These are phyloP conservation scores for Chalaropsis thielavioides DNA, from an alignment of 2,329 filamentous ascomycete species.

Conservation along the genomic window DNA sequence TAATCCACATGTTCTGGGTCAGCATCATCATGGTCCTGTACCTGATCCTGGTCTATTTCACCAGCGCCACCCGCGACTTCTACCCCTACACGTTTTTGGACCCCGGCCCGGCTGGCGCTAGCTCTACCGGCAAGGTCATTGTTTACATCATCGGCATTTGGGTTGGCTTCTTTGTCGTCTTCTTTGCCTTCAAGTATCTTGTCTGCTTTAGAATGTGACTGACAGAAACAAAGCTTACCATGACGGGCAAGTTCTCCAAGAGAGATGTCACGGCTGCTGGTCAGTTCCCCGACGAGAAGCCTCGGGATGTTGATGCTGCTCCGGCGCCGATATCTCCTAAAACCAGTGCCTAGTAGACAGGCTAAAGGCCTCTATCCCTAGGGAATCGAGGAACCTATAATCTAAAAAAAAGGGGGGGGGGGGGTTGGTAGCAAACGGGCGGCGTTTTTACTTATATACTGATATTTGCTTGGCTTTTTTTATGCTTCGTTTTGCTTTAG, in stretches of 20 bases:
- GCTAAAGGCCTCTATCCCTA: neutral
- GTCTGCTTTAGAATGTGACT: slow-evolving; percentile 37
- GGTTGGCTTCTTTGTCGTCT: slow-evolving; percentile 38
- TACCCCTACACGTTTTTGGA: slow-evolving; percentile 74
- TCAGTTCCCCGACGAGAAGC: neutral
- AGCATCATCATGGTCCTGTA: slow-evolving; percentile 59
- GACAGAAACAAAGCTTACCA: slow-evolving; percentile 33
- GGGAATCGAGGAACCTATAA: neutral
- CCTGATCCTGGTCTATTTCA: slow-evolving; percentile 59
- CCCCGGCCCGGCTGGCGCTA: slow-evolving; percentile 33
- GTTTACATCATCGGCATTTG: slow-evolving; percentile 50
- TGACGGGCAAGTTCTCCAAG: slow-evolving; percentile 30
- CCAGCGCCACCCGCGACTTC: slow-evolving; percentile 51
- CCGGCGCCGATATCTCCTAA: slow-evolving; percentile 4
- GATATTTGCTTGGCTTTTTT: neutral
- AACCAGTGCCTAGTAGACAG: neutral
- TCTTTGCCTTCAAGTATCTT: slow-evolving; percentile 35
- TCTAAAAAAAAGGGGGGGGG: neutral
- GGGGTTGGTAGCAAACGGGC: neutral
- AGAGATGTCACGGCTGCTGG: slow-evolving; percentile 18
- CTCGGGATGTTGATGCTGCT: slow-evolving; percentile 22
- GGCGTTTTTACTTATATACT: slow-evolving; percentile 3
- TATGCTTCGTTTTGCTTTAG: neutral
- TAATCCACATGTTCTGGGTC: slow-evolving; percentile 52
- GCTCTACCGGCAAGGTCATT: slow-evolving; percentile 36